These are phyloP conservation scores for Macadamia integrifolia DNA, from an alignment of 164 flowering plant species.

Conservation along the genomic window DNA sequence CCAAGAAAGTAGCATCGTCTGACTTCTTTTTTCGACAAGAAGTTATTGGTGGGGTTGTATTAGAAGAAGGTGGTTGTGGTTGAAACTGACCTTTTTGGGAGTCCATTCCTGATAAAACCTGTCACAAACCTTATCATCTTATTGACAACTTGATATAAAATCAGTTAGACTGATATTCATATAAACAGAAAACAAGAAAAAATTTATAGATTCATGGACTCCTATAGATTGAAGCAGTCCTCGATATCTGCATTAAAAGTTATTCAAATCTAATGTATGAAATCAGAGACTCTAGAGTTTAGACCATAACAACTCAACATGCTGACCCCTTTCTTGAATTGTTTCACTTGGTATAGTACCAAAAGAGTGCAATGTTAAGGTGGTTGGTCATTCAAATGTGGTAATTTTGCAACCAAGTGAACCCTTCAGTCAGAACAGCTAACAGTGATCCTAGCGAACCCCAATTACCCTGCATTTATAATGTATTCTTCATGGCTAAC, in stretches of 20 bases:
- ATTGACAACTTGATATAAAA: neutral
- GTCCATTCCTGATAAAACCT: conserved; percentile 26
- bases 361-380: too few relatives aligned
- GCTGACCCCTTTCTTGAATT: neutral
- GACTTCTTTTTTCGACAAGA: conserved; percentile 86
- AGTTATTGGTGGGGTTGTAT: conserved; percentile 15
- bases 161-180: neutral
- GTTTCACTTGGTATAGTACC: too few relatives aligned
- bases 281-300: neutral
- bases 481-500: too few relatives aligned
- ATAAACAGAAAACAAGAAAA: neutral
- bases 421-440: too few relatives aligned
- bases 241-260: neutral
- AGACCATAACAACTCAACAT: neutral
- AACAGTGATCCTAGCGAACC: too few relatives aligned
- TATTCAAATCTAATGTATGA: neutral
- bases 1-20: conserved; percentile 62
- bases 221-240: too few relatives aligned
- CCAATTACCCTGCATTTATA: too few relatives aligned
- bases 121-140: neutral
- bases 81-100: conserved; percentile 26
- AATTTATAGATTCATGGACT: neutral
- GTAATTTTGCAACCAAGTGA: too few relatives aligned
- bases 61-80: conserved; percentile 7
- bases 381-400: too few relatives aligned